These are phyloP conservation scores for Umbellularia californica DNA, from an alignment of 164 flowering plant species.

Conservation along the genomic window DNA sequence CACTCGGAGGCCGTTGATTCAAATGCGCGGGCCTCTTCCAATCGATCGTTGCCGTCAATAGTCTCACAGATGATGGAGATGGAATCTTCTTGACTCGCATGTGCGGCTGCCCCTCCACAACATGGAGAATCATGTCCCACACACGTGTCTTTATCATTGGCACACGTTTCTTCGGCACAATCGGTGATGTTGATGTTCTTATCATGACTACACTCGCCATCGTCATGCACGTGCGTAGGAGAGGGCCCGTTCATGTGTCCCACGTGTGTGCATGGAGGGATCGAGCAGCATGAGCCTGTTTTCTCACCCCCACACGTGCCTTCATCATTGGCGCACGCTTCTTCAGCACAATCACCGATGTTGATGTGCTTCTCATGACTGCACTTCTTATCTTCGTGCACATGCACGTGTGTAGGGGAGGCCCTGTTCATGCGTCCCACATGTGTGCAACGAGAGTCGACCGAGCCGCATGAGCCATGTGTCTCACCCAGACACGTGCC, in stretches of 20 bases:
- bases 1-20: not conserved
- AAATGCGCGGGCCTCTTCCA: not conserved
- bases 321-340: not conserved
- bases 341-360: not conserved
- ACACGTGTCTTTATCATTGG: not conserved
- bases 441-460: not conserved
- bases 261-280: not conserved
- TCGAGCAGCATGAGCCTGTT: not conserved
- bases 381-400: no score
- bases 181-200: not conserved
- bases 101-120: not conserved
- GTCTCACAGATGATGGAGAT: not conserved
- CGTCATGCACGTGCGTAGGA: not conserved
- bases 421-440: not conserved
- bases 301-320: not conserved
- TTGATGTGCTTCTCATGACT: not conserved
- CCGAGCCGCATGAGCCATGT: not conserved
- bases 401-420: not conserved
- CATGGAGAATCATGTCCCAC: not conserved
- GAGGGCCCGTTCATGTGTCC: not conserved
- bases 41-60: not conserved
- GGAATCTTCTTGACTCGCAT: not conserved
- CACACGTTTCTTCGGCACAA: not conserved
- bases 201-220: not conserved
- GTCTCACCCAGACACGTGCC: not conserved